Conservation (phyloP, 2,329 filamentous ascomycete genomes). For the Microcyclospora pomicola region DNA sequence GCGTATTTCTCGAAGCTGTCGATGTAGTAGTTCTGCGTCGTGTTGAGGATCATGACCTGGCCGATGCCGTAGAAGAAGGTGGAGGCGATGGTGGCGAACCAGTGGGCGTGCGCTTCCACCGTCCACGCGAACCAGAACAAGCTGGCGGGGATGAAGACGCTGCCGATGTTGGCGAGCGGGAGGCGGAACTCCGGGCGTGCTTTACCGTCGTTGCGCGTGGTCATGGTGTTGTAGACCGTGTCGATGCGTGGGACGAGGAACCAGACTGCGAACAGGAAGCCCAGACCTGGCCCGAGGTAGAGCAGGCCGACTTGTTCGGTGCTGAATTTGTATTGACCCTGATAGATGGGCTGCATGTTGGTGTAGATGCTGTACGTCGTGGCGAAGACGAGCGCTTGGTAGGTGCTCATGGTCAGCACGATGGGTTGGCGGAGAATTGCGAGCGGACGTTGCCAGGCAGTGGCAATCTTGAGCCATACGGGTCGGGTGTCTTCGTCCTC, state of each 20-base stretch:
- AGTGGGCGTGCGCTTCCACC: conserved; percentile 28
- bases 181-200: conserved; percentile 31
- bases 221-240: conserved; percentile 32
- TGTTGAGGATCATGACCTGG: conserved; percentile 40
- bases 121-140: conserved; percentile 35
- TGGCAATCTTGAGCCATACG: conserved; percentile 22
- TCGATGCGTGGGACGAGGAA: conserved; percentile 36
- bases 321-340: conserved; percentile 27
- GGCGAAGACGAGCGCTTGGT: conserved; percentile 29
- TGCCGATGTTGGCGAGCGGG: conserved; percentile 33
- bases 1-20: conserved; percentile 39
- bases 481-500: conserved; percentile 30
- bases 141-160: conserved; percentile 29
- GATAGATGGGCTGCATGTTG: conserved; percentile 30
- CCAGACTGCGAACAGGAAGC: conserved; percentile 31
- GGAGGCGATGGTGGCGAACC: conserved; percentile 27
- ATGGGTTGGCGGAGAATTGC: conserved; percentile 36
- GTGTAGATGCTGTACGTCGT: conserved; percentile 36
- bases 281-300: conserved; percentile 31
- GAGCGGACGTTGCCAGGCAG: conserved; percentile 29
- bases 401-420: conserved; percentile 38
- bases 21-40: conserved; percentile 42
- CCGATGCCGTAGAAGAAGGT: conserved; percentile 39
- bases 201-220: conserved; percentile 27
- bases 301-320: conserved; percentile 39